These are phyloP conservation scores for Globisporangium uncinulatum DNA, from an alignment of 352 stramenopile species.

Conservation along the genomic window DNA sequence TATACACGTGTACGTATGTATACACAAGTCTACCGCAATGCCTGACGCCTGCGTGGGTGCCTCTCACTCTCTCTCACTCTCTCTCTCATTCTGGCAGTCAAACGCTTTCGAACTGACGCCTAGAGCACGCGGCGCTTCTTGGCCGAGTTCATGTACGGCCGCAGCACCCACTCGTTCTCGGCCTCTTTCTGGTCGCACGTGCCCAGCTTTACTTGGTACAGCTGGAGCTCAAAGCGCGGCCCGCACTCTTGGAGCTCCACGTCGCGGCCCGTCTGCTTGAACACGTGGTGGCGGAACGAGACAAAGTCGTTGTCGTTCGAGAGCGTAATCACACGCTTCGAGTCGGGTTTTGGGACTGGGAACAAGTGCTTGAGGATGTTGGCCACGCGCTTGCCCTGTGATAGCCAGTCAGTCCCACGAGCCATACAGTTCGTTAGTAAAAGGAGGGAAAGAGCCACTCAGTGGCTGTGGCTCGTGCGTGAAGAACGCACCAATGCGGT, in stretches of 20 bases:
- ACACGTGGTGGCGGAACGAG: conserved; percentile 99
- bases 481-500: conserved; percentile 62
- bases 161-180: conserved; percentile 99
- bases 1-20: no score
- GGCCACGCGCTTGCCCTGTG: conserved; percentile 87
- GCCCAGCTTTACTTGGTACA: conserved; percentile 98
- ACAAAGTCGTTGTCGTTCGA: conserved; percentile 99
- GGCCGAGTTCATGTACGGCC: conserved; percentile 99
- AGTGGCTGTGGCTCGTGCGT: not conserved
- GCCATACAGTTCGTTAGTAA: not conserved
- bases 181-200: conserved; percentile 98
- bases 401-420: not conserved
- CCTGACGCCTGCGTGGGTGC: no score
- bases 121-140: conserved; percentile 94
- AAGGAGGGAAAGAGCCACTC: no score
- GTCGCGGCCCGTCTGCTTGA: conserved; percentile 90
- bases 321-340: conserved; percentile 97
- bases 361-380: conserved; percentile 99
- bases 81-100: no score
- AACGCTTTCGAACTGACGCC: not conserved
- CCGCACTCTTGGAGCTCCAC: conserved; percentile 95
- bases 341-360: conserved; percentile 95
- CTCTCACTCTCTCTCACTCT: no score
- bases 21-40: no score
- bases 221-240: conserved; percentile 97